Evolutionary conservation across 306 rosid species (phyloP), one percentile per base, ranked within the genome.

Genomic region (Senna tora): DNA sequence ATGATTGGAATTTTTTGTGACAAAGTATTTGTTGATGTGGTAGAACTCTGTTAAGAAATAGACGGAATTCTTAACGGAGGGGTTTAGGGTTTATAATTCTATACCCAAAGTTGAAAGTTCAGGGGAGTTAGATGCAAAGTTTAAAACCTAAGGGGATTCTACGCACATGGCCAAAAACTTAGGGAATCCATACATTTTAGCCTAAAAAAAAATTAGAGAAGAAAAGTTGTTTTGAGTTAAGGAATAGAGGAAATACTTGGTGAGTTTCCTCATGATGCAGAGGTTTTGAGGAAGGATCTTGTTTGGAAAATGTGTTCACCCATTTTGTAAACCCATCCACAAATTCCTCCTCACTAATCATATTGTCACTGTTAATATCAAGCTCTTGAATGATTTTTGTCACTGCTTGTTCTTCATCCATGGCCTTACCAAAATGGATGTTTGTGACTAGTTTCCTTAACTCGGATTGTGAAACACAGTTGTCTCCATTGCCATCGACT

Each of bases 391-490:
- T 20, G 20, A 72, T 33, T 60, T 72, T 72, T 38, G 56, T 60
- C 14, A 72, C 39, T 32, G 76, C 76, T 16, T 46, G 69, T 7
- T 59, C 75, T 21, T 20, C 50, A 46, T 59, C 61, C 42, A 38
- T 13, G 12, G 25, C 60, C 61, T 51, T 60, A 52, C 77, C 71
- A 56, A 83, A 73, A 1, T 73, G 81, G 20, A 73, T 65, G 20
- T 42, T 57, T 20, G 30, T 70, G 12, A 84, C 77, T 65, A 84
- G 20, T 80, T 67, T 69, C 21, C 43, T 57, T 43, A 84, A 16
- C 71, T 84, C 87, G 0, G 80, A 39, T 69, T 56, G 76, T 10
- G 85, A 74, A 59, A 80, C 61, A 22, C 69, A 54, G 30, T 47
- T 71, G 33, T 77, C 80, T 1, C 45, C 1, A 52, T 84, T 68